A percentile compares a stretch with the other conserved stretches of the same genome.
Conservation (phyloP, 345 rosid species). For the Noccaea bulbosa region DNA sequence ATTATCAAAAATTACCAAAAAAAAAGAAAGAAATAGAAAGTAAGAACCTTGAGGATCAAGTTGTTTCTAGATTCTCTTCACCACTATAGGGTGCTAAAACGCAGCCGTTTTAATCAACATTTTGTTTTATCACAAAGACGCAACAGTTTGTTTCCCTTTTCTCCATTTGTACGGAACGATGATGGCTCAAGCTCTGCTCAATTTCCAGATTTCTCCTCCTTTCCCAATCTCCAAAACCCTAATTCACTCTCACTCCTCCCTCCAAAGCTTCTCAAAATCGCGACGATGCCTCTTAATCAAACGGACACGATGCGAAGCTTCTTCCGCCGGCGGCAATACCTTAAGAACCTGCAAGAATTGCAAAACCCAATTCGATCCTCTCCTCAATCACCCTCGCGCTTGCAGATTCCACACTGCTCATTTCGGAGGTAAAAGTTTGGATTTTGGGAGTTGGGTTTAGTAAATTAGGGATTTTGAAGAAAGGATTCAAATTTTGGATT, state of each 20-base stretch:
- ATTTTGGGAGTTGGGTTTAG: not conserved
- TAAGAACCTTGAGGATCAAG: no score
- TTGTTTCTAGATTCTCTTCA: not conserved
- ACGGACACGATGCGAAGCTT: constrained; percentile 19
- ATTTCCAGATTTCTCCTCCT: constrained; percentile 7
- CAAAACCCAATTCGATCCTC: constrained; percentile 90
- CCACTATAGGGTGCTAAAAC: constrained; percentile 3
- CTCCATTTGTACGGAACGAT: constrained; percentile 25
- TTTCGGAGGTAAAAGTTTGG: constrained; percentile 68
- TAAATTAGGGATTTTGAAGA: constrained; percentile 1
- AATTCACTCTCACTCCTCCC: not conserved
- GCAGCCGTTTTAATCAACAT: constrained; percentile 2
- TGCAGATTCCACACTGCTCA: constrained; percentile 92
- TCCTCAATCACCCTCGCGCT: constrained; percentile 71
- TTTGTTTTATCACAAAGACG: not conserved
- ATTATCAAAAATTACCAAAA: no score
- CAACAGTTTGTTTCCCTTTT: not conserved
- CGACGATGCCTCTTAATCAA: constrained; percentile 10
- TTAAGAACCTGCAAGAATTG: constrained; percentile 86
- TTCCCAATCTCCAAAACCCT: constrained; percentile 1
- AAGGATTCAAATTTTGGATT: not conserved
- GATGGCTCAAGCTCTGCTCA: constrained; percentile 22
- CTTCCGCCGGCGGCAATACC: constrained; percentile 16
- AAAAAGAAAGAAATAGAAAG: not conserved
- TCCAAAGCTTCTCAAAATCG: not conserved